Percentiles rank a stretch among this genome's conserved stretches.
These are phyloP conservation scores for Trematosphaeria pertusa DNA, from an alignment of 2,329 filamentous ascomycete species.

Conservation along the genomic window DNA sequence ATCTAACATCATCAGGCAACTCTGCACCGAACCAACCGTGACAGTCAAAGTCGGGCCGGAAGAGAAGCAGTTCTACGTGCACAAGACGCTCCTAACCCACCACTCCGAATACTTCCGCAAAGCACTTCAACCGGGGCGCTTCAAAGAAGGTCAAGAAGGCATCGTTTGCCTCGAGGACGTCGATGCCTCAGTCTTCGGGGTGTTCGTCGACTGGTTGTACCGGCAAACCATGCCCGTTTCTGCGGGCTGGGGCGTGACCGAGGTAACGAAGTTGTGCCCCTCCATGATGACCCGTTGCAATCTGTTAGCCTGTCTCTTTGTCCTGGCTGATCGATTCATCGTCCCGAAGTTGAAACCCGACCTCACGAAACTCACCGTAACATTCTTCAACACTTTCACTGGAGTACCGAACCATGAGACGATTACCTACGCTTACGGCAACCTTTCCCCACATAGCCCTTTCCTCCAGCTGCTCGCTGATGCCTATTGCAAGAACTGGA, in stretches of 20 bases:
- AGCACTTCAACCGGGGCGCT: conserved; percentile 16
- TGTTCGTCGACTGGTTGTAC: conserved; percentile 23
- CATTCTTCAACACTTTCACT: no score
- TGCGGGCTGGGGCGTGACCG: neutral
- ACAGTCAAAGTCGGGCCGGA: conserved; percentile 16
- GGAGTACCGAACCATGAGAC: neutral
- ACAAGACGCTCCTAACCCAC: conserved; percentile 15
- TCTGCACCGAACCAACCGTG: conserved; percentile 2
- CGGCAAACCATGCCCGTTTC: conserved; percentile 11
- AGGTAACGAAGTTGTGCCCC: neutral
- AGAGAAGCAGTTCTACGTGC: conserved; percentile 9
- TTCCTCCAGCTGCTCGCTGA: conserved; percentile 2
- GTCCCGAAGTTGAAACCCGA: no score
- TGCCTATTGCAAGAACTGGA: neutral
- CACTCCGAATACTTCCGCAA: conserved; percentile 21
- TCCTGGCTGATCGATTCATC: conserved; percentile 15
- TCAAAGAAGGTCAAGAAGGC: conserved; percentile 15
- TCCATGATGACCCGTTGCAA: no score
- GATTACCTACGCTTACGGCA: neutral
- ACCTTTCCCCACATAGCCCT: neutral
- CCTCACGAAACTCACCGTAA: no score
- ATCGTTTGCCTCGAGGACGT: conserved; percentile 15
- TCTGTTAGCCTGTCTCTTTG: conserved; percentile 14
- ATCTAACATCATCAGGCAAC: no score
- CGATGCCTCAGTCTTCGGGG: conserved; percentile 12